phyloP scores from a whole-genome alignment of 495 filamentous ascomycete species.

The Xylaria curta region DNA sequence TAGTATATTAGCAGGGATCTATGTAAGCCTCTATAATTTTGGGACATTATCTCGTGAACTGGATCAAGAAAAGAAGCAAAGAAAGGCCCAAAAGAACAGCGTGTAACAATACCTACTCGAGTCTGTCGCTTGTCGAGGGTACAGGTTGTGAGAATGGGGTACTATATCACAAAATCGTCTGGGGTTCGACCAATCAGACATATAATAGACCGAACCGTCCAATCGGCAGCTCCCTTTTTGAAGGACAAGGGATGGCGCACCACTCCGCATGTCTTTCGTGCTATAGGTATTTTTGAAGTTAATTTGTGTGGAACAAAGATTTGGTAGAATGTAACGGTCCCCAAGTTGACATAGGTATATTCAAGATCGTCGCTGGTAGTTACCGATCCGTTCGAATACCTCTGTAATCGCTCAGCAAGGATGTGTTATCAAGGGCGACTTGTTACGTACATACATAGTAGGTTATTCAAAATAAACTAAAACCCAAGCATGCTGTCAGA shows the following conservation, averaged over 20 bases:
- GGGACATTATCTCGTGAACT: not conserved
- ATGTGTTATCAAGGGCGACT: not conserved
- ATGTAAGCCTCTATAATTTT: not conserved
- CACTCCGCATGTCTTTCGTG: not conserved
- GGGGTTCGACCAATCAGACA: not conserved
- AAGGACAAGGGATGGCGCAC: not conserved
- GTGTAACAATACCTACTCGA: not conserved
- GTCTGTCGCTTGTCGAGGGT: not conserved
- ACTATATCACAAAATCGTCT: not conserved
- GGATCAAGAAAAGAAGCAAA: not conserved
- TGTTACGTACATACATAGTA: not conserved
- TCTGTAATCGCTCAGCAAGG: not conserved
- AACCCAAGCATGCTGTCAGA: not conserved
- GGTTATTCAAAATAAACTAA: not conserved
- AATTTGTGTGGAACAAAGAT: not conserved
- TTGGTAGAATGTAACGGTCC: not conserved
- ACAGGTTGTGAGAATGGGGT: not conserved
- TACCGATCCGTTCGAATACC: not conserved
- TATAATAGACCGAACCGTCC: not conserved
- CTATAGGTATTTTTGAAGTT: not conserved
- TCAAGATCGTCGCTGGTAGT: not conserved
- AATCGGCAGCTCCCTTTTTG: constrained; percentile 2
- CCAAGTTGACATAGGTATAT: not conserved
- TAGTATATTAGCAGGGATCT: not conserved
- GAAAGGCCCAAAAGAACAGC: not conserved